Base-by-base conservation (phyloP, 164 flowering plant genomes). In the Hamamelis virginiana region DNA sequence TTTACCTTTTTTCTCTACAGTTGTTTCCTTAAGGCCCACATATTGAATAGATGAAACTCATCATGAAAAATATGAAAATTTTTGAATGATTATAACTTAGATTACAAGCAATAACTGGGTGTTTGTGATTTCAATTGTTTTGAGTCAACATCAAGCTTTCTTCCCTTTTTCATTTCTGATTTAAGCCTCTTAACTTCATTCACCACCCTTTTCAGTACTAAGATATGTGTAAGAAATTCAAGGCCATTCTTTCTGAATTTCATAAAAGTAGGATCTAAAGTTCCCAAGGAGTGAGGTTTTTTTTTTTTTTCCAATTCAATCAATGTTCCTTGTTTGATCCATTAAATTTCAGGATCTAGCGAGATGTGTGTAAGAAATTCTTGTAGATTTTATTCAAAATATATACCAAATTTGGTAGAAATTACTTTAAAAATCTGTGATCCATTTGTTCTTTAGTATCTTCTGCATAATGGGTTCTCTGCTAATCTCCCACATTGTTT, bases 11-110 rank as follows among this genome's bases (percentile, higher is more conserved):
- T 9, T 69, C 53, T 63, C 59, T 5, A 27, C 9, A 5, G 22
- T 27, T 59, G 72, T 50, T 47, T 57, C 65, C 62, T 19, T 8
- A 58, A 71, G 77, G 73, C 77, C 86, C 78, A 75, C 84, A 43
- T 51, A 52, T 61, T 53, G 27, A 60, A 61, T 74, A 76, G 57
- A 62, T 73, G 56, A 64, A 59, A 22, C 51, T 68, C 51, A 69
- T 72, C 72, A 67, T 75, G 61, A 63, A 58, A 75, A 62, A 56
- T 13, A n/a, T 3, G 46, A 48, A 26, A 64, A 60, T 55, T 5
- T 25, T 50, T 62, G 61, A 50, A 58, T 63, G 25, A 61, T 60
- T 65, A 22, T 19, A 55, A 19, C 69, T 68, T 8, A 5, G 15
- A 70, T 2, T 23, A 59, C 46, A 26, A 18, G 22, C 28, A 70